Evolutionary conservation across 208 protist genomes (phyloP).

Genomic region (Leishmania aethiopica): DNA sequence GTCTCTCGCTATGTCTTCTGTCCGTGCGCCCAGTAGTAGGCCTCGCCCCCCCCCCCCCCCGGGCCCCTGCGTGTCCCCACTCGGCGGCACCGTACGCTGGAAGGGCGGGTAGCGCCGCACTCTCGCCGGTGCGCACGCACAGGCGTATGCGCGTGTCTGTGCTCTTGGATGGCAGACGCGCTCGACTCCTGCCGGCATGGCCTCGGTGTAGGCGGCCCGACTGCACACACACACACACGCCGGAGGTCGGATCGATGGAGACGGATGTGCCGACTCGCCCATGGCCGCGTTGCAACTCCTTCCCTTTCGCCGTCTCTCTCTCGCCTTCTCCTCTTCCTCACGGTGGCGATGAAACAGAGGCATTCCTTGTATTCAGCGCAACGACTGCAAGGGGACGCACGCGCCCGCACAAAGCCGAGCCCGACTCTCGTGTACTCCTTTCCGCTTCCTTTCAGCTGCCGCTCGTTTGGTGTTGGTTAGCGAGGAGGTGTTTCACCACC

Average conservation of each 20-base stretch:
- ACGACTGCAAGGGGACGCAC: no score
- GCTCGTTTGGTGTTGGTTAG: not conserved
- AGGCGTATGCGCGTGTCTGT: no score
- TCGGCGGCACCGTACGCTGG: no score
- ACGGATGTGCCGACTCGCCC: not conserved
- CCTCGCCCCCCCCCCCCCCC: no score
- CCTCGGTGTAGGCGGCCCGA: not conserved
- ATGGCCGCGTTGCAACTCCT: not conserved
- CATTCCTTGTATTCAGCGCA: not conserved
- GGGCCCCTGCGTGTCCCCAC: no score
- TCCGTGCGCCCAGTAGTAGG: not conserved
- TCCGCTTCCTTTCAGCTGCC: not conserved
- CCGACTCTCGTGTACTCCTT: not conserved
- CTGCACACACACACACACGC: no score
- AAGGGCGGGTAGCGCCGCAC: no score
- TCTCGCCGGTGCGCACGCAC: no score
- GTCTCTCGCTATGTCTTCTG: not conserved
- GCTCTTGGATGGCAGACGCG: no score
- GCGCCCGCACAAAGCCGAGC: not conserved
- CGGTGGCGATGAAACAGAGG: not conserved
- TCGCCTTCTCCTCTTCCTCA: not conserved
- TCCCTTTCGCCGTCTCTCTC: not conserved
- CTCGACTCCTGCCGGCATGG: not conserved
- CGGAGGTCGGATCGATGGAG: not conserved
- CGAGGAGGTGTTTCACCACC: not conserved